Percentiles rank a stretch among this genome's conserved stretches.
Evolutionary conservation across 192 early-diverging fungal species (phyloP).

Genomic region (Irineochytrium annulatum): DNA sequence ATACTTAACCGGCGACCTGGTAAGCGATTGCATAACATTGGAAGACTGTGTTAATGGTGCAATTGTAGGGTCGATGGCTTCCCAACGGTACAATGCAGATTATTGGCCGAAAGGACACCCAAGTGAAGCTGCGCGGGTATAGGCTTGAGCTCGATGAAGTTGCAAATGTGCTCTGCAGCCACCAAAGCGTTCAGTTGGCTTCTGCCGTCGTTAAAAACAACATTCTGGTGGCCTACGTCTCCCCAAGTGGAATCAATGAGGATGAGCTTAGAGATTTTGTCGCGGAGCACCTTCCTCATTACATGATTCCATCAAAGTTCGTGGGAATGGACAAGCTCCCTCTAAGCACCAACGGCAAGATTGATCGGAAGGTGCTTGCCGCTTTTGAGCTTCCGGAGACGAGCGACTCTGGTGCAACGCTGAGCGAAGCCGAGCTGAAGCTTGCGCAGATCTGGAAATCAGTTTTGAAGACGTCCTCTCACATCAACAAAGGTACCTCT

Average conservation of each 20-base stretch:
- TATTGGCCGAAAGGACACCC: constrained; percentile 28
- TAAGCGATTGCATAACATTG: background rate
- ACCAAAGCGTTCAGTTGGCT: constrained; percentile 4
- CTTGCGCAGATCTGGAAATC: too few species aligned
- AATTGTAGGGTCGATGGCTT: constrained; percentile 8
- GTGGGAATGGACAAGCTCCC: constrained; percentile 26
- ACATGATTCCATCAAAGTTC: constrained; percentile 27
- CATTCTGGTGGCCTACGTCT: constrained; percentile 25
- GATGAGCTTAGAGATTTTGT: constrained; percentile 5
- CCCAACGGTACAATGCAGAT: constrained; percentile 24
- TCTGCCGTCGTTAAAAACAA: constrained; percentile 29
- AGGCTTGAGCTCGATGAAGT: constrained; percentile 34
- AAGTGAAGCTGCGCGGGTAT: constrained; percentile 35
- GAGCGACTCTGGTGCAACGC: too few species aligned
- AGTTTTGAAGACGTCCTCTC: too few species aligned
- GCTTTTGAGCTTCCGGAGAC: background rate
- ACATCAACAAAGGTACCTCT: background rate
- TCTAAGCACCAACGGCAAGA: constrained; percentile 29
- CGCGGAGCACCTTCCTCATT: constrained; percentile 17
- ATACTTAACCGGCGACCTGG: constrained; percentile 28
- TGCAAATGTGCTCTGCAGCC: background rate
- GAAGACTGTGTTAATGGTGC: too few species aligned
- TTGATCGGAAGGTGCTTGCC: constrained; percentile 1
- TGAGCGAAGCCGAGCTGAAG: too few species aligned
- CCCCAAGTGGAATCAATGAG: background rate